These are phyloP conservation scores for Sparassis latifolia DNA, from an alignment of 1,284 basidiomycete genomes.

Conservation along the genomic window DNA sequence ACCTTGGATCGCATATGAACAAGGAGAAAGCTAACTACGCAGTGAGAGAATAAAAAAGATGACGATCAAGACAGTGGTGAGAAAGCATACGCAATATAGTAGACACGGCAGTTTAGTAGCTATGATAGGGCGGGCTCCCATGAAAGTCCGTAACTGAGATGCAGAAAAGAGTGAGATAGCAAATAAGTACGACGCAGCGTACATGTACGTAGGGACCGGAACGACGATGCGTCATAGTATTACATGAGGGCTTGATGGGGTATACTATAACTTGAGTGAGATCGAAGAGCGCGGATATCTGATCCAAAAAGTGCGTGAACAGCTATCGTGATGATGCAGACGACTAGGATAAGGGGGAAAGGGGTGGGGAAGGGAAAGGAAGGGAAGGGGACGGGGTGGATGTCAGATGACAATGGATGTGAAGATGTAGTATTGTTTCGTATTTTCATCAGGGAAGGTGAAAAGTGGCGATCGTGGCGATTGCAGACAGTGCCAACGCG, in stretches of 20 bases:
- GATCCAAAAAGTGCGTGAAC: constrained; percentile 26
- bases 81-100: constrained; percentile 16
- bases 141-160: constrained; percentile 21
- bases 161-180: constrained; percentile 19
- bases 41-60: constrained; percentile 6
- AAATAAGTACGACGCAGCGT: constrained; percentile 25
- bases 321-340: constrained; percentile 17
- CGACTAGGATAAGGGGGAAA: constrained; percentile 9
- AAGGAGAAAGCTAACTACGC: constrained; percentile 5
- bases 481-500: constrained; percentile 11
- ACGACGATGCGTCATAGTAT: constrained; percentile 30
- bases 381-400: constrained; percentile 8
- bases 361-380: constrained; percentile 2
- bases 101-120: constrained; percentile 16
- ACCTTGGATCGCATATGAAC: background rate
- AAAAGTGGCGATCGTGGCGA: constrained; percentile 17
- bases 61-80: constrained; percentile 9
- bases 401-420: constrained; percentile 2
- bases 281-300: constrained; percentile 24
- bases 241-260: constrained; percentile 31
- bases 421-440: constrained; percentile 16
- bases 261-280: constrained; percentile 30
- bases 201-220: constrained; percentile 25
- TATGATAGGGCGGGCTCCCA: constrained; percentile 17
- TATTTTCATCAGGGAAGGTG: constrained; percentile 17